phyloP scores from a whole-genome alignment of 192 early-diverging fungal species.

The Phlyctochytrium bullatum region DNA sequence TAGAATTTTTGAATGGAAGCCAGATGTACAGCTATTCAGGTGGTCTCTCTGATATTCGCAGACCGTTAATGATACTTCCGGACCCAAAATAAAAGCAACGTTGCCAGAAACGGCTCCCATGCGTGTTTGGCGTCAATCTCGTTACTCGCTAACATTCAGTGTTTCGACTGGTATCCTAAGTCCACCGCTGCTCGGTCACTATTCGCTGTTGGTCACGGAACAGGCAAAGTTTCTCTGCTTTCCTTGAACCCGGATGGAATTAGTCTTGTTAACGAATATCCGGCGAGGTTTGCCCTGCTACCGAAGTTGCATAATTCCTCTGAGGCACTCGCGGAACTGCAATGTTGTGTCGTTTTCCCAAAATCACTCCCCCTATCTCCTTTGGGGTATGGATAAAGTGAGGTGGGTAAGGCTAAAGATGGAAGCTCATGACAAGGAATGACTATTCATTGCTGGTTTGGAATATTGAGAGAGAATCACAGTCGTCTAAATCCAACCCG shows the following conservation, averaged over 20 bases:
- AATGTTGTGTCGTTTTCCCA: conserved; percentile 72
- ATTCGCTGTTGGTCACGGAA: neutral
- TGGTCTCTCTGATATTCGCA: too few species aligned
- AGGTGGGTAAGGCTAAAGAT: conserved; percentile 1
- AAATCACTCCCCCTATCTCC: conserved; percentile 55
- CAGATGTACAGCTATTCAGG: too few species aligned
- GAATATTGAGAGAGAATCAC: conserved; percentile 57
- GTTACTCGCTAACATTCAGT: neutral
- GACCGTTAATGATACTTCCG: neutral
- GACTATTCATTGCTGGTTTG: conserved; percentile 71
- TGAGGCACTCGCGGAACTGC: conserved; percentile 46
- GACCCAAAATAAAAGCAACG: neutral
- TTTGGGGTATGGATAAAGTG: conserved; percentile 71
- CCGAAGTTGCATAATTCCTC: neutral
- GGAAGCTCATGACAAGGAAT: conserved; percentile 35
- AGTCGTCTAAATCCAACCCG: neutral
- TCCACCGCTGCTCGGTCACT: neutral
- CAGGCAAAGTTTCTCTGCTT: neutral
- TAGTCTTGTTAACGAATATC: neutral
- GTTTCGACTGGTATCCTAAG: neutral
- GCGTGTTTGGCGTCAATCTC: too few species aligned
- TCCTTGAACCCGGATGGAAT: neutral
- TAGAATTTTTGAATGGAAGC: neutral
- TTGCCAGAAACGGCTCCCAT: neutral
- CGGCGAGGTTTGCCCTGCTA: neutral